Base-by-base conservation (phyloP, 2,329 filamentous ascomycete genomes). In the Aspergillus latus region DNA sequence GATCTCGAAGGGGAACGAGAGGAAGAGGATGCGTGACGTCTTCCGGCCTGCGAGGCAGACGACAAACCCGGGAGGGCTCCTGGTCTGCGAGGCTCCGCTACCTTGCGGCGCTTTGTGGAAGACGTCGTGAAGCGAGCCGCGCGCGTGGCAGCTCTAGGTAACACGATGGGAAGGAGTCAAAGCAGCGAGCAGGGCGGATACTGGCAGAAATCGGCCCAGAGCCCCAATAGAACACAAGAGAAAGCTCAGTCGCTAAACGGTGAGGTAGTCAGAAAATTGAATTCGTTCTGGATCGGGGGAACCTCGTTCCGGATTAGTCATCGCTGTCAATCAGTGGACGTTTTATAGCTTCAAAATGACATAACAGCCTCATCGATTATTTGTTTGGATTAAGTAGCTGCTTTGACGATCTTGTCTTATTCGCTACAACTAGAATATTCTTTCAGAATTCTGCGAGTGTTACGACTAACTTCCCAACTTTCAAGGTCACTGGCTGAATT, bases 41-140 rank as follows among this genome's bases (percentile, higher is more conserved):
- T 67, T 62, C 65, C 67, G 64, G 67, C 64, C 64, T 69, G 65
- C 63, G 65, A 66, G 63, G 65, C 64, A 56, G 66, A 61, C 59
- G 66, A 64, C 59, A 64, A 62, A 64, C 61, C 66, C 59, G 61
- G 64, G 58, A 61, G 61, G 59, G 62, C 62, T 68, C 68, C 72
- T 69, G 71, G 70, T 71, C 68, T 72, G 64, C 69, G 70, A 66
- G 72, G 70, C 68, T 73, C 74, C 64, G 72, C 74, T 69, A 78
- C 70, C 72, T 77, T 79, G 62, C 76, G 74, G 69, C 76, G 76
- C 75, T 79, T 79, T 68, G 72, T 72, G 68, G 76, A 74, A 76
- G 77, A 76, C 77, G 77, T 79, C 66, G 72, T 79, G 76, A 74
- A 72, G 69, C 69, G 75, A 77, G 74, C 74, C 76, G 74, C 70